Percentiles rank a stretch among this genome's conserved stretches.
phyloP scores from a whole-genome alignment of 768 basidiomycete genomes.

The Tylopilus balloui region DNA sequence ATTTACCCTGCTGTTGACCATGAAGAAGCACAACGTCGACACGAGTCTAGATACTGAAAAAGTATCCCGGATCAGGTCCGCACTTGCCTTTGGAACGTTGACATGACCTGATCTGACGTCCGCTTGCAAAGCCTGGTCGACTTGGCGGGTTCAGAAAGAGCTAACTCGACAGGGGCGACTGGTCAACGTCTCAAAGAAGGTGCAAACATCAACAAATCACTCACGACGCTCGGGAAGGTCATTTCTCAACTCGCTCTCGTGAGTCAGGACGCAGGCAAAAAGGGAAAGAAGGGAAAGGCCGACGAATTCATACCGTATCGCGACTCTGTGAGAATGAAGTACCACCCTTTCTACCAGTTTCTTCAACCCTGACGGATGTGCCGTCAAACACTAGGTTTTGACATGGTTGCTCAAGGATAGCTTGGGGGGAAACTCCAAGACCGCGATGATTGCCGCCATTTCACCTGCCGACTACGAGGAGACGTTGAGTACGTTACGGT shows the following conservation, averaged over 20 bases:
- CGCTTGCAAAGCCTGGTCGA: conserved; percentile 69
- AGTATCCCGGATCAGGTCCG: conserved; percentile 92
- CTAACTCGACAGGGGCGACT: conserved; percentile 96
- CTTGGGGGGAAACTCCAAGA: conserved; percentile 94
- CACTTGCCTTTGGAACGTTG: conserved; percentile 1
- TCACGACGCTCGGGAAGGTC: conserved; percentile 97
- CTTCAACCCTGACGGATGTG: conserved; percentile 6
- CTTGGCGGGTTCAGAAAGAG: conserved; percentile 93
- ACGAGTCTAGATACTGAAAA: conserved; percentile 95
- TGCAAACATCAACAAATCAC: conserved; percentile 97
- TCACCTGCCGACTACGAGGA: conserved; percentile 99
- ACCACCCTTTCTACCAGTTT: neutral
- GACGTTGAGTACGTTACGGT: conserved; percentile 92
- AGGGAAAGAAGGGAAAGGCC: conserved; percentile 82
- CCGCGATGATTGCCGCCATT: conserved; percentile 99
- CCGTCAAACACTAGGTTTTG: conserved; percentile 56
- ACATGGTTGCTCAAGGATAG: conserved; percentile 99
- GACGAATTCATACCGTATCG: conserved; percentile 97
- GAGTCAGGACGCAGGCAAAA: conserved; percentile 58
- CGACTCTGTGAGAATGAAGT: conserved; percentile 70
- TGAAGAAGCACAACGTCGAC: conserved; percentile 79
- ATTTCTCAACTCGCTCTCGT: conserved; percentile 82
- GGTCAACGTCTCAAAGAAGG: conserved; percentile 96
- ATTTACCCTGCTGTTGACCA: conserved; percentile 91
- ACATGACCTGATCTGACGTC: conserved; percentile 8